Evolutionary conservation across 169 alveolate genomes (phyloP), one percentile per base, ranked within the genome.

Genomic region (Eimeria brunetti): DNA sequence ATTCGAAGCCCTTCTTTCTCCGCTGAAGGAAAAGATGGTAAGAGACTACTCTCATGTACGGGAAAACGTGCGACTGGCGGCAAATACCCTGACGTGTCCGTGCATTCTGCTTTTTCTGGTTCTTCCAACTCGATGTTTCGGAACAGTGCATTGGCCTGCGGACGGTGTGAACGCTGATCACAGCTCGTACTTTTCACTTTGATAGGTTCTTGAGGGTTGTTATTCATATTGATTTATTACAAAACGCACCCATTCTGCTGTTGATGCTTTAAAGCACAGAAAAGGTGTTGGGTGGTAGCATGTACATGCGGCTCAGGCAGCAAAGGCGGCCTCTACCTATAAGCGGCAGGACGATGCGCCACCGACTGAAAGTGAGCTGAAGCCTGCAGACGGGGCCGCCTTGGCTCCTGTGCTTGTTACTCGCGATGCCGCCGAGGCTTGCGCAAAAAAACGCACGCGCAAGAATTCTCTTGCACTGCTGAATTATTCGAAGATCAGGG

Each of bases 281-380:
- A 33, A 18, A 62, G n/a, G 6, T 0, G 33, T 67, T 73, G 83
- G 53, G 16, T 36, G 4, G 83, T 22, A 73, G 51, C 46, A 3
- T n/a, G 38, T 84, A 46, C 60, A n/a, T 86, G 67, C 53, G 80
- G 53, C 18, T 64, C 88, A 93, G 96, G 83, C 78, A 38, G 96
- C 89, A 76, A 71, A 88, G 24, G 96, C 96, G 62, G 94, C 83
- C 73, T 93, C 96, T 16, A 33, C 90, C 7, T 93, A 93, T 88
- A 93, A 83, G 46, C 88, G 96, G 33, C 96, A 93, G 75, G 96
- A 93, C 33, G 96, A 86, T 4, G 93, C 83, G n/a, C 67, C 96
- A 27, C 73, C 93, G 89, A 84, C 88, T 7, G 91, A 78, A 27
- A 53, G 53, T 36, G 96, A 69, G 44, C 20, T 53, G 64, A 53